phyloP scores from a whole-genome alignment of 225 moss, liverwort and hornwort species.

The Marchantia paleacea region DNA sequence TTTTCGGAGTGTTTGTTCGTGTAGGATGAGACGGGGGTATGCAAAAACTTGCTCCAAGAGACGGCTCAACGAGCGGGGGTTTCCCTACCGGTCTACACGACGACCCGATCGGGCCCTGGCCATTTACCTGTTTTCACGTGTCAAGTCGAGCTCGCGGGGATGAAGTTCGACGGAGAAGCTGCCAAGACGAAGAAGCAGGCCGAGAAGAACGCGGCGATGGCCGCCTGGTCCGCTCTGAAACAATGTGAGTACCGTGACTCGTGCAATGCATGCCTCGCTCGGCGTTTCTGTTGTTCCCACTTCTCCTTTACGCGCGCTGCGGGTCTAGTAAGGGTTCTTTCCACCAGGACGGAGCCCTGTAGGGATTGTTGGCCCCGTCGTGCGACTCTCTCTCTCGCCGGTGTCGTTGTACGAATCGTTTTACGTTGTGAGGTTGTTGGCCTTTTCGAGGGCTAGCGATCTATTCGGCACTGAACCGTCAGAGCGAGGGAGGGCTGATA shows the following conservation, averaged over 20 bases:
- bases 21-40: conserved; percentile 99
- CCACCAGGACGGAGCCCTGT: too few relatives aligned
- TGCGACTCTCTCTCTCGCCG: too few relatives aligned
- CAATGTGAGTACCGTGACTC: conserved; percentile 51
- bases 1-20: neutral
- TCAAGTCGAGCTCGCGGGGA: conserved; percentile 80
- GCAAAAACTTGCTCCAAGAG: conserved; percentile 96
- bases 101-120: conserved; percentile 94
- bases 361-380: too few relatives aligned
- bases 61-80: conserved; percentile 99
- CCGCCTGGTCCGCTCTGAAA: conserved; percentile 95
- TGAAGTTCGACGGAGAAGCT: conserved; percentile 89
- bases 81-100: conserved; percentile 78
- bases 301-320: too few relatives aligned
- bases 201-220: conserved; percentile 98
- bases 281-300: too few relatives aligned
- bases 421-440: too few relatives aligned
- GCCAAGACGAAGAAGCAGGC: conserved; percentile 98
- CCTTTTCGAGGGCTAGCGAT: too few relatives aligned
- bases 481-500: too few relatives aligned
- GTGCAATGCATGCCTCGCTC: neutral
- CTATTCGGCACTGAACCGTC: too few relatives aligned
- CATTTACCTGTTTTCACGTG: conserved; percentile 99
- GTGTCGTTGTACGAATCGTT: too few relatives aligned
- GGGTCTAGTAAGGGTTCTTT: too few relatives aligned